Base-by-base conservation (phyloP, 1,139 yeast species). In the Arxiozyma heterogenica region DNA sequence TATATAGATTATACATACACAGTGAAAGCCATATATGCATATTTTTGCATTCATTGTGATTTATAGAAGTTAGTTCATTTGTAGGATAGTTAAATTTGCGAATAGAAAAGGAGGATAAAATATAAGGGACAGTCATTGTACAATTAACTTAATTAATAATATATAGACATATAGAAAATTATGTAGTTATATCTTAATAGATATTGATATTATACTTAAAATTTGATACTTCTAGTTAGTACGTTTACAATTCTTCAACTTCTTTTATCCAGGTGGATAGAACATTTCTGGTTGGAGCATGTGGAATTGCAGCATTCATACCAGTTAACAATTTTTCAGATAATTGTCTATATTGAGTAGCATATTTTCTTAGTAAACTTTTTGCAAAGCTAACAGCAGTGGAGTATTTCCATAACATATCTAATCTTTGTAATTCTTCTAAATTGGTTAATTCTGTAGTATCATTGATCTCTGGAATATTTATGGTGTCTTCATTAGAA, bases 351-450 rank as follows among this genome's bases (percentile, higher is more conserved):
- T 64, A 71, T 52, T 71, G 72, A 43, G 63, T 67, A 4, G 72
- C 65, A 53, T 64, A 73, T 53, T 73, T 73, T 69, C 78, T 72
- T 52, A 75, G 52, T 12, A 72, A 41, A 54, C 75, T 67, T 61
- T 73, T 73, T 20, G 71, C 54, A 51, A 74, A 69, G 15, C 71
- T 67, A 51, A 72, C 50, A 17, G 68, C 55, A 12, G 70, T 63
- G 47, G 68, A 67, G 54, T 73, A 73, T 55, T 73, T 73, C 76
- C 77, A 74, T 38, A 58, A 56, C 6, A 61, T 49, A 51, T 71
- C 73, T 41, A 64, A 57, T 41, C 54, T 56, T 41, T 59, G 58
- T 44, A 67, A 44, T 6, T 63, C 71, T 38, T 59, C 56, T n/a
- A 57, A 58, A 41, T 53, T 47, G 46, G 61, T 61, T 17, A 61